phyloP scores from a whole-genome alignment of 2,329 filamentous ascomycete genomes.

The Colletotrichum sansevieriae region DNA sequence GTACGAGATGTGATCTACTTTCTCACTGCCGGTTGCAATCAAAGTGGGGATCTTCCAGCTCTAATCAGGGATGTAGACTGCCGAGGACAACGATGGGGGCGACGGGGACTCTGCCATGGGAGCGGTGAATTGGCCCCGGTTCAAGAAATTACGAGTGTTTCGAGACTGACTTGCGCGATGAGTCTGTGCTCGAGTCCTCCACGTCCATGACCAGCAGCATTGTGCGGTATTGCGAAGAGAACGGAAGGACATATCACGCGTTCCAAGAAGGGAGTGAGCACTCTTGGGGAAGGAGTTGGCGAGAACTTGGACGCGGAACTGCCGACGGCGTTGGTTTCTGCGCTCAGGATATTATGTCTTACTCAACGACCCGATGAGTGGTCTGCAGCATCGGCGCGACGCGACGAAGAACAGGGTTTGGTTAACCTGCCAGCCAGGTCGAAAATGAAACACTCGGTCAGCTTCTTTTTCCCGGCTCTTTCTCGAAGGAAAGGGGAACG shows the following conservation, averaged over 20 bases:
- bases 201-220: slow-evolving; percentile 54
- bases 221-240: slow-evolving; percentile 53
- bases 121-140: neutral
- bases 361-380: slow-evolving; percentile 46
- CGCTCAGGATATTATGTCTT: slow-evolving; percentile 46
- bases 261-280: slow-evolving; percentile 47
- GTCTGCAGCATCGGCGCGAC: neutral
- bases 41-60: too few species aligned
- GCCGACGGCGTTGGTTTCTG: neutral
- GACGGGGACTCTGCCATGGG: slow-evolving; percentile 18
- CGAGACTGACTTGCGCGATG: neutral
- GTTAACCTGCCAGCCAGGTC: slow-evolving; percentile 22
- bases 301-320: neutral
- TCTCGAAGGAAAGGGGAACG: too few species aligned
- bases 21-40: neutral
- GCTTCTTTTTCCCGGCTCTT: neutral
- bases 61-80: neutral
- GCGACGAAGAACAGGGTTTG: neutral
- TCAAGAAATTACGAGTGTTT: neutral
- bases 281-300: neutral
- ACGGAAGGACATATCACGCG: slow-evolving; percentile 55
- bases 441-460: slow-evolving; percentile 46
- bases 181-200: slow-evolving; percentile 45
- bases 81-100: slow-evolving; percentile 1
- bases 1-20: neutral